Base-by-base conservation (phyloP, 1,139 yeast species). In the Candida sanyaensis region DNA sequence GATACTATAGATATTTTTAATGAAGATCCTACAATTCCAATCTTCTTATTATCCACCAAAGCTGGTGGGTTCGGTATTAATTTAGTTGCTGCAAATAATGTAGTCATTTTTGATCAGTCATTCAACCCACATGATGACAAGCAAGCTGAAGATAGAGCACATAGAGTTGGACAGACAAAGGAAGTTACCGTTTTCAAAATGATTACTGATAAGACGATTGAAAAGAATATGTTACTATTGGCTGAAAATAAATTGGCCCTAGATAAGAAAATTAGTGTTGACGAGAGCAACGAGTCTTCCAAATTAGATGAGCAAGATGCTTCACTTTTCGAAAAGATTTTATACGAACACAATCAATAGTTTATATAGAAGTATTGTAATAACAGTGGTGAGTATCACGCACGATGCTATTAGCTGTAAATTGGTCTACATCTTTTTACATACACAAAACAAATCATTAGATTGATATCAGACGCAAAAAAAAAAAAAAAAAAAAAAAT, bases 81-180 rank as follows among this genome's bases (percentile, higher is more conserved):
- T 62, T 78, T 87, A 56, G 96, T 88, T 66, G 84, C 95, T 10
- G 96, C 96, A 5, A 96, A 88, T 68, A 88, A 96, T 0, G 96
- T 88, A 43, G 84, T 88, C 55, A 88, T 88, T 51, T 88, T 88
- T 60, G 96, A 88, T 63, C 86, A 95, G 6, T 96, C 88, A 74
- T 88, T 95, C 93, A 88, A 88, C 63, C 96, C 96, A 3, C 96
- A 88, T 71, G 96, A 88, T 66, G 96, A 88, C 80, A 78, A 88
- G 61, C 96, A 88, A 67, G 96, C 96, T 6, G 93, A 88, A 66
- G 96, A 89, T 65, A 81, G 96, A 71, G 96, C 96, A 0, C 96
- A 88, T 69, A 80, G 96, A 73, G 88, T 88, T 67, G 96, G 96
- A 40, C 96, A 88, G 64, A 88, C 87, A 73, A 87, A 88, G 62